Evolutionary conservation across 805 yeast genomes (phyloP), one percentile per base, ranked within the genome.

Genomic region (Yarrowia phangngaensis): DNA sequence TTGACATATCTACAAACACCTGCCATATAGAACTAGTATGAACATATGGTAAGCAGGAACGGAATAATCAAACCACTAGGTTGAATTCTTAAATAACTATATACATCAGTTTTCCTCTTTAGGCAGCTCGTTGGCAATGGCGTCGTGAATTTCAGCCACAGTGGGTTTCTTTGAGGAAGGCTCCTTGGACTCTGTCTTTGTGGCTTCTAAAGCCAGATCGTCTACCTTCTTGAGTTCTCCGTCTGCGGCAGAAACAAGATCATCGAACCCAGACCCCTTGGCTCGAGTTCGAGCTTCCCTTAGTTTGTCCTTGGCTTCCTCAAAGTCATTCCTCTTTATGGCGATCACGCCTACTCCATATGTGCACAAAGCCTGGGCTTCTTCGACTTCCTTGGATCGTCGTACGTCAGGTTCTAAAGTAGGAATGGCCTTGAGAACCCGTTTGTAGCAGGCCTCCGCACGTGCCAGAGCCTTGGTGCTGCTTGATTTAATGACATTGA

Each of bases 301-400:
- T 36, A 89, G 67, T 20, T 75, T 66, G 31, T 78, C 69, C 54
- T 75, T 78, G 0, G 95, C 88, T 49, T 71, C 65, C 2, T 70
- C 72, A 50, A 75, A 69, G 8, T 79, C 66, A 0, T 80, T 75
- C 35, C 70, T 60, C 56, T 84, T 85, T n/a, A 82, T 64, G 33
- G 76, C 72, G 8, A 86, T 72, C 4, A 88, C 94, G 2, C 96
- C 97, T 30, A 85, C 69, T 0, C 95, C 94, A 60, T 84, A 89
- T 0, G 87, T 78, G 0, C 95, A 79, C 61, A 89, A 70, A 0
- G 94, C 92, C 31, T 83, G 78, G 1, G 84, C 78, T 54, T 84
- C 86, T 23, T 76, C 73, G 9, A 82, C 65, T 29, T 68, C 65
- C 8, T 63, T 62, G 38, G 71, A 73, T 12, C 67, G 59, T 35